Evolutionary conservation across 1,139 yeast genomes (phyloP).

Genomic region (Arxiozyma bovina): DNA sequence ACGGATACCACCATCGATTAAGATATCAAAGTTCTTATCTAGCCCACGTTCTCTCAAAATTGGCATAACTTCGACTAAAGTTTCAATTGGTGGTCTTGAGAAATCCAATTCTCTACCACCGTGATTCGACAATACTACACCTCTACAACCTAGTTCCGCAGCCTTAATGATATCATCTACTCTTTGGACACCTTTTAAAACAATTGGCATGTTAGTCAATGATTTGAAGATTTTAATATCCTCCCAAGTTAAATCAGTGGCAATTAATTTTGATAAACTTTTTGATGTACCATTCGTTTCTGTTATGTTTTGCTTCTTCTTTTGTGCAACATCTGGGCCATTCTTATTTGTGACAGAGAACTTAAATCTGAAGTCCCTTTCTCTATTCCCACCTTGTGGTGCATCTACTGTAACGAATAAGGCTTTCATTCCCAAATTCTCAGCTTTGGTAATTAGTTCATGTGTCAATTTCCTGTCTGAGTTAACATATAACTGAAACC

Average conservation of each 20-base stretch:
- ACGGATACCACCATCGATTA: slow-evolving; percentile 51
- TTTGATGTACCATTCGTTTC: slow-evolving; percentile 70
- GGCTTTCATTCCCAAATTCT: slow-evolving; percentile 65
- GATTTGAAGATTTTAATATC: slow-evolving; percentile 37
- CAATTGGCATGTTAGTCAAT: slow-evolving; percentile 42
- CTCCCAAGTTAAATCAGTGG: slow-evolving; percentile 55
- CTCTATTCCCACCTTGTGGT: slow-evolving; percentile 89
- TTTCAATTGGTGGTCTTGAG: slow-evolving; percentile 59
- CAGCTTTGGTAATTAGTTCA: slow-evolving; percentile 60
- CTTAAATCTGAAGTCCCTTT: slow-evolving; percentile 49
- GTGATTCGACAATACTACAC: slow-evolving; percentile 65
- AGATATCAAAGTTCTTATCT: slow-evolving; percentile 39
- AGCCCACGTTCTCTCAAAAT: slow-evolving; percentile 41
- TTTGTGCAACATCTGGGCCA: slow-evolving; percentile 26
- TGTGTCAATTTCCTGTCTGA: slow-evolving; percentile 55
- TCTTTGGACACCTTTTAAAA: slow-evolving; percentile 60
- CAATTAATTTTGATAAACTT: slow-evolving; percentile 78
- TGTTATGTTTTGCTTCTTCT: slow-evolving; percentile 7
- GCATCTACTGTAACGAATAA: slow-evolving; percentile 88
- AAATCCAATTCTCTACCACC: slow-evolving; percentile 71
- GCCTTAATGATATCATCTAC: slow-evolving; percentile 63
- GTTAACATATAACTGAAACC: slow-evolving; percentile 89
- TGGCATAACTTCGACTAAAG: slow-evolving; percentile 56
- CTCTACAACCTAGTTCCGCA: slow-evolving; percentile 58
- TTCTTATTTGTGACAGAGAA: slow-evolving; percentile 38